Percentiles rank a stretch among this genome's conserved stretches.
Evolutionary conservation across 176 grass and related monocot genomes (phyloP).

Genomic region (Elaeis guineensis): DNA sequence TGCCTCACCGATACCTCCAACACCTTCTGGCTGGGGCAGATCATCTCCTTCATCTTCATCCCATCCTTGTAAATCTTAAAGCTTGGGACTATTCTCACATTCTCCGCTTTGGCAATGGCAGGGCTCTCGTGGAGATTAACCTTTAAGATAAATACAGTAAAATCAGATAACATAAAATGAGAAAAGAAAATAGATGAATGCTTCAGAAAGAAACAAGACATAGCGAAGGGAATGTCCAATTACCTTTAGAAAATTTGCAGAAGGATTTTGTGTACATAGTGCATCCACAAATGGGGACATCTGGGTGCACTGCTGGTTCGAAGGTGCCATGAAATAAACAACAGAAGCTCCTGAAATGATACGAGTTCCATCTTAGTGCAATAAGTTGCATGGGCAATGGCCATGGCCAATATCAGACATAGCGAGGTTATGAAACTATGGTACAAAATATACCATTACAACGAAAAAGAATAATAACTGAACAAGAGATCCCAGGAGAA

Average conservation of each 20-base stretch:
- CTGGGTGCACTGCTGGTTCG: slow-evolving; percentile 7
- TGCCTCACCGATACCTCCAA: slow-evolving; percentile 55
- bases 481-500: no score
- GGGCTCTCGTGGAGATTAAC: slow-evolving; percentile 44
- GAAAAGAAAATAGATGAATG: neutral
- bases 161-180: neutral
- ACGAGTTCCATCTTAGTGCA: neutral
- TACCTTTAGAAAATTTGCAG: slow-evolving; percentile 20
- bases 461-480: no score
- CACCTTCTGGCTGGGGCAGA: slow-evolving; percentile 41
- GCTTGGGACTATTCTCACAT: slow-evolving; percentile 38
- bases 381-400: no score
- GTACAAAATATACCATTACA: no score
- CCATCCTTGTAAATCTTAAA: slow-evolving; percentile 77
- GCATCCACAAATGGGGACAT: slow-evolving; percentile 8
- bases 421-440: no score
- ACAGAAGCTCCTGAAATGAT: slow-evolving; percentile 17
- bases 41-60: slow-evolving; percentile 57
- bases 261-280: slow-evolving; percentile 12
- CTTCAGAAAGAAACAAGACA: neutral
- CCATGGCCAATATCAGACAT: no score
- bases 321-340: slow-evolving; percentile 14
- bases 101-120: slow-evolving; percentile 43
- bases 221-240: neutral
- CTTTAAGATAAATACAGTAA: slow-evolving; percentile 14